phyloP scores from a whole-genome alignment of 352 stramenopile genomes.

The Thalassiosira livingstoniorum region DNA sequence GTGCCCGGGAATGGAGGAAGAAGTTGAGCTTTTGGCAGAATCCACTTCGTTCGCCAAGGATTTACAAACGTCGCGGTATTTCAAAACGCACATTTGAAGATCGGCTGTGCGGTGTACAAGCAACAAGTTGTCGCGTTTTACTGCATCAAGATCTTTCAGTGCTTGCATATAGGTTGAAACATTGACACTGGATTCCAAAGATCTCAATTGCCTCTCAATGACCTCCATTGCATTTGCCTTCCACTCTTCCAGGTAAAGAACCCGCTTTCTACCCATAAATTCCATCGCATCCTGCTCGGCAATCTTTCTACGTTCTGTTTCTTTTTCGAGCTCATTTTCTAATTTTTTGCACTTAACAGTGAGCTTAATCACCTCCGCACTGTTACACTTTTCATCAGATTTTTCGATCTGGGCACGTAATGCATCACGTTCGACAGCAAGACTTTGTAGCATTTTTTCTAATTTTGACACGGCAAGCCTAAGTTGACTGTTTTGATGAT shows the following conservation, averaged over 20 bases:
- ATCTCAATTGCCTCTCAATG: conserved; percentile 24
- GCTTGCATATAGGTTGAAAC: conserved; percentile 8
- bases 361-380: conserved; percentile 1
- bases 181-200: background rate
- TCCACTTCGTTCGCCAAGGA: background rate
- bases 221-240: conserved; percentile 19
- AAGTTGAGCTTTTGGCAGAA: background rate
- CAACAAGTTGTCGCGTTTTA: conserved; percentile 21
- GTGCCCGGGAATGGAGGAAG: background rate
- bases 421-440: conserved; percentile 25
- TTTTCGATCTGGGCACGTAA: conserved; percentile 20
- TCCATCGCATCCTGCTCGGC: background rate
- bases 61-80: conserved; percentile 6
- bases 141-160: conserved; percentile 1
- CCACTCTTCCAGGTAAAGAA: conserved; percentile 27
- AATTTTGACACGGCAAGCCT: background rate
- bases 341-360: conserved; percentile 35
- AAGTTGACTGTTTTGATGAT: background rate
- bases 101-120: background rate
- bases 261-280: conserved; percentile 3
- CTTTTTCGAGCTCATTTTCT: conserved; percentile 25
- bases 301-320: background rate
- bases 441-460: conserved; percentile 18
- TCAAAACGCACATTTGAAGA: background rate
- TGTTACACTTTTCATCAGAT: background rate